Percentiles rank a stretch among this genome's conserved stretches.
Conservation (phyloP, 2,329 filamentous ascomycete genomes). For the Nemania serpens region DNA sequence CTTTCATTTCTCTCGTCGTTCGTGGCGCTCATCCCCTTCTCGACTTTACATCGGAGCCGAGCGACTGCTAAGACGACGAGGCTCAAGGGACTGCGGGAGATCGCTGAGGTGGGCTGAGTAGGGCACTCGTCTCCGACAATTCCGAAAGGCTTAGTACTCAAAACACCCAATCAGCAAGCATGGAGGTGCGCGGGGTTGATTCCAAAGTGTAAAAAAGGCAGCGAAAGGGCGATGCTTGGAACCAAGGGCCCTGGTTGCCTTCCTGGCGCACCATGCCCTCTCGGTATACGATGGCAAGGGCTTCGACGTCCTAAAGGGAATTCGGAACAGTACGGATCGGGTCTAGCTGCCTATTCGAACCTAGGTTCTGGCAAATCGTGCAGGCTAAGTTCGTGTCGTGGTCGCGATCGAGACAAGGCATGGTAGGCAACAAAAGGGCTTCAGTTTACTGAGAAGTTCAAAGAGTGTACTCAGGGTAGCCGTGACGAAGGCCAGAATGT, state of each 20-base stretch:
- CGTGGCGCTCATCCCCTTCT: background rate
- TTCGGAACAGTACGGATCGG: constrained; percentile 1
- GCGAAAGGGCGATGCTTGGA: constrained; percentile 11
- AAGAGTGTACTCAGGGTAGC: background rate
- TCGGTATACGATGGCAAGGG: background rate
- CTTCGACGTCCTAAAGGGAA: background rate
- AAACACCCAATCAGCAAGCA: constrained; percentile 10
- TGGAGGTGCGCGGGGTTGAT: background rate
- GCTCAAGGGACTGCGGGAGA: constrained; percentile 2
- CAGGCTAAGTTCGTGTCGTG: background rate
- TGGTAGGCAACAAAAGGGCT: background rate
- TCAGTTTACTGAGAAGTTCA: background rate
- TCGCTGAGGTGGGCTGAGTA: background rate
- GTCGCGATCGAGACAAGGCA: constrained; percentile 3
- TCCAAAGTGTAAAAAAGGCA: constrained; percentile 18
- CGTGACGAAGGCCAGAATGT: background rate
- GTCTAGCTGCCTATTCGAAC: background rate
- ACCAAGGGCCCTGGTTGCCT: constrained; percentile 14
- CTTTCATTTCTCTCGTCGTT: background rate
- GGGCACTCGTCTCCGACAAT: background rate
- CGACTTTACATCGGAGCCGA: background rate
- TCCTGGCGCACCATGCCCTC: constrained; percentile 7
- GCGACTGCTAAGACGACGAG: background rate
- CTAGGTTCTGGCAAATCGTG: background rate
- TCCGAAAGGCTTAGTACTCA: background rate